Evolutionary conservation across 441 rosid genomes (phyloP).

Genomic region (Populus tomentosa): DNA sequence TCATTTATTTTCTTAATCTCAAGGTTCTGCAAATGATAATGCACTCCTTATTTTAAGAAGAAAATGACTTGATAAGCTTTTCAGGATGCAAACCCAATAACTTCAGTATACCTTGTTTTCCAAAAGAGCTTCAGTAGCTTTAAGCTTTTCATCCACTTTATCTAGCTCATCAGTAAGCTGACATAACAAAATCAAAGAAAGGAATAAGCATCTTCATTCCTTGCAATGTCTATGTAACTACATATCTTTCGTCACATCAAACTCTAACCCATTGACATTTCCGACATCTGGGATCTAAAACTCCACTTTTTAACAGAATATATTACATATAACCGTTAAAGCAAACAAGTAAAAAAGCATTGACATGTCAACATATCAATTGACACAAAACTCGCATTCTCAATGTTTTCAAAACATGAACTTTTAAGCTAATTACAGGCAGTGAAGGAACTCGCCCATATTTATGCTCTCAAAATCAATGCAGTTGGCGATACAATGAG

Average conservation of each 20-base stretch:
- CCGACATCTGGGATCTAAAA: not conserved
- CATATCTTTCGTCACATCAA: not conserved
- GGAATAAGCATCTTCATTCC: not conserved
- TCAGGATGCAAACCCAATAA: not conserved
- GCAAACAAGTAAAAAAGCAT: not conserved
- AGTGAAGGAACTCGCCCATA: not conserved
- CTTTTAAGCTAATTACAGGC: not conserved
- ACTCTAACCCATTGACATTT: not conserved
- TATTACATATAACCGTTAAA: not conserved
- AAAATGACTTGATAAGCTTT: not conserved
- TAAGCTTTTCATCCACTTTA: conserved; percentile 60
- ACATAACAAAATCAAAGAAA: conserved; percentile 9
- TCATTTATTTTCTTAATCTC: conserved; percentile 84
- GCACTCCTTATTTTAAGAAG: not conserved
- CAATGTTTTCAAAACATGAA: not conserved
- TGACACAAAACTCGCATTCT: not conserved
- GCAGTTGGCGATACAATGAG: not conserved
- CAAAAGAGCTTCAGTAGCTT: conserved; percentile 52
- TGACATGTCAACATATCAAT: not conserved
- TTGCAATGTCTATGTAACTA: not conserved
- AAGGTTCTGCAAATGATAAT: conserved; percentile 53
- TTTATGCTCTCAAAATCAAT: not conserved
- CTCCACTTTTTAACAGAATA: not conserved
- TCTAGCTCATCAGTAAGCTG: conserved; percentile 69
- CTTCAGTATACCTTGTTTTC: conserved; percentile 62